These are phyloP conservation scores for Penicillium roqueforti DNA, from an alignment of 495 filamentous ascomycete genomes.

Conservation along the genomic window DNA sequence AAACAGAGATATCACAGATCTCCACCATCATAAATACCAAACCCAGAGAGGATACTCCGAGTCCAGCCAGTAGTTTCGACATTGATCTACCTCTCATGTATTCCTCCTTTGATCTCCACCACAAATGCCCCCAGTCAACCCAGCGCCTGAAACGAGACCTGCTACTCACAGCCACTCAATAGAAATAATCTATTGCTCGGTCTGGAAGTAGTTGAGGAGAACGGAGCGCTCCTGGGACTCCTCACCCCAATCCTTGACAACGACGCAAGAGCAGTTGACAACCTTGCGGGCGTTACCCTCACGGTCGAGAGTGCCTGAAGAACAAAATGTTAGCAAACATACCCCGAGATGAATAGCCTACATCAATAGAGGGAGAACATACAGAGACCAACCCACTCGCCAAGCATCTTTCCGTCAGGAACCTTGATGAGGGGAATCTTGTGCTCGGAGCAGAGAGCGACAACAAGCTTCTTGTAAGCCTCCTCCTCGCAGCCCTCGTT, in stretches of 20 bases:
- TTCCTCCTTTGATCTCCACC: constrained; percentile 3
- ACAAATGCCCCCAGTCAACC: constrained; percentile 6
- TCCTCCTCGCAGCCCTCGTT: constrained; percentile 99
- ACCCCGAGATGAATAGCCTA: not conserved
- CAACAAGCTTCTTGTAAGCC: constrained; percentile 99
- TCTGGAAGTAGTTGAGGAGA: constrained; percentile 99
- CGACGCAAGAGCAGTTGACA: constrained; percentile 99
- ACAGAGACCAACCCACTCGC: constrained; percentile 99
- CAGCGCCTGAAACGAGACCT: not conserved
- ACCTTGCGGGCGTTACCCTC: constrained; percentile 99
- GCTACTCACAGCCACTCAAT: constrained; percentile 6
- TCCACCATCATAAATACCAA: not conserved
- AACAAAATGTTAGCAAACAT: constrained; percentile 16
- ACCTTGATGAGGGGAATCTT: constrained; percentile 99
- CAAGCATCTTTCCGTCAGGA: constrained; percentile 97
- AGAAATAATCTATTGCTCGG: constrained; percentile 57
- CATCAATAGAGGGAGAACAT: constrained; percentile 42
- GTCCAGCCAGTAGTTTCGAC: not conserved
- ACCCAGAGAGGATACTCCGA: not conserved
- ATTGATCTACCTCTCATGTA: not conserved
- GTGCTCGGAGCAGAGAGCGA: constrained; percentile 96
- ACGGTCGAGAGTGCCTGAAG: constrained; percentile 87
- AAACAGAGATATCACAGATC: not conserved
- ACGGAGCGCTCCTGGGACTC: constrained; percentile 96
- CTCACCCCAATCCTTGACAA: constrained; percentile 99